These are phyloP conservation scores for Trametopsis cervina DNA, from an alignment of 768 basidiomycete genomes.

Conservation along the genomic window DNA sequence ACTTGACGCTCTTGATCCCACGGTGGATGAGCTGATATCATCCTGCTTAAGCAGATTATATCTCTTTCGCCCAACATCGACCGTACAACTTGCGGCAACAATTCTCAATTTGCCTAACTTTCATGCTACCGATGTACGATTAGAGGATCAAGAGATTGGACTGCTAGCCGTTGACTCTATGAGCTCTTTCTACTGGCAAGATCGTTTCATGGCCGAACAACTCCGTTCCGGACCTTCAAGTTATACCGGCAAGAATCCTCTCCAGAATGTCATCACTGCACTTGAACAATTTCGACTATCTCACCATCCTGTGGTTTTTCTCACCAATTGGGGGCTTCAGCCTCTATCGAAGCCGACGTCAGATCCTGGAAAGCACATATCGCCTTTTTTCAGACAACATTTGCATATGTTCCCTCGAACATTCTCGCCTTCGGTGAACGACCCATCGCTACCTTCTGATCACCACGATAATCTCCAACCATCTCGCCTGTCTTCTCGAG, in stretches of 20 bases:
- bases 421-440: slow-evolving; percentile 3
- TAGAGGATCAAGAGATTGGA: slow-evolving; percentile 44
- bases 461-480: not conserved
- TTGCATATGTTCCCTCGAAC: slow-evolving; percentile 32
- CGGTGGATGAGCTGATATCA: slow-evolving; percentile 25
- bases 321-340: slow-evolving; percentile 60
- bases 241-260: slow-evolving; percentile 22
- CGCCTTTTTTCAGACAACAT: slow-evolving; percentile 43
- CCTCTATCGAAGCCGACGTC: slow-evolving; percentile 15
- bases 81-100: slow-evolving; percentile 62
- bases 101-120: slow-evolving; percentile 51
- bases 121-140: slow-evolving; percentile 38
- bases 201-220: slow-evolving; percentile 60
- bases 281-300: slow-evolving; percentile 42
- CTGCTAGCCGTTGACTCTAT: slow-evolving; percentile 71
- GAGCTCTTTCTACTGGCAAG: slow-evolving; percentile 72
- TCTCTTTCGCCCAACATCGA: slow-evolving; percentile 62
- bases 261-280: slow-evolving; percentile 41
- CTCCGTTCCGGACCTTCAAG: slow-evolving; percentile 22
- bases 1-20: not conserved
- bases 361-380: slow-evolving; percentile 9
- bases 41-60: slow-evolving; percentile 49
- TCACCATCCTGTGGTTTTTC: slow-evolving; percentile 42
- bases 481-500: not conserved
- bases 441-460: not conserved